Conservation (phyloP, 2,329 filamentous ascomycete genomes). For the Nemania sp. region DNA sequence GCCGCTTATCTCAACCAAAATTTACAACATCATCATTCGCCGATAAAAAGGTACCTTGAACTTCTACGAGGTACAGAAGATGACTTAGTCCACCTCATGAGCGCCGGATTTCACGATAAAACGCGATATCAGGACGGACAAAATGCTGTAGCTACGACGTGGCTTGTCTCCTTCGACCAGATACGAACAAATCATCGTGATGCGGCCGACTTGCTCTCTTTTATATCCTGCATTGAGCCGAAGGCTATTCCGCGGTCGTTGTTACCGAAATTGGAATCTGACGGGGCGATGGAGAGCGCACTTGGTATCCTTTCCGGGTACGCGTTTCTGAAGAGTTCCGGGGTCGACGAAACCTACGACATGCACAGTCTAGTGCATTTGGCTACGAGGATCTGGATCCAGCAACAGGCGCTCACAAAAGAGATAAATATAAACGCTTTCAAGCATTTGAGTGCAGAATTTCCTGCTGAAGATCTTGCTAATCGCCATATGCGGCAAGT, state of each 20-base stretch:
- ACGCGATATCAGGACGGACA: conserved; percentile 37
- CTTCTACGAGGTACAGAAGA: conserved; percentile 38
- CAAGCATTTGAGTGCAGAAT: conserved; percentile 31
- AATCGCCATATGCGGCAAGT: too few relatives aligned
- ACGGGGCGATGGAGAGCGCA: background rate
- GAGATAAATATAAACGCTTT: background rate
- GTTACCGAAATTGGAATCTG: conserved; percentile 27
- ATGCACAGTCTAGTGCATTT: conserved; percentile 15
- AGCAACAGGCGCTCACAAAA: background rate
- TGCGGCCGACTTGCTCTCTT: conserved; percentile 42
- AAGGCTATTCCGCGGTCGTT: conserved; percentile 43
- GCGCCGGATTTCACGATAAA: conserved; percentile 40
- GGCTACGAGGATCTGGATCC: conserved; percentile 7
- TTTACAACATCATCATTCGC: too few relatives aligned
- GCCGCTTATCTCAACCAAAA: conserved; percentile 42
- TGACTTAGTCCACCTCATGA: conserved; percentile 39
- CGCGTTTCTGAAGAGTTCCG: conserved; percentile 2
- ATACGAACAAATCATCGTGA: conserved; percentile 24
- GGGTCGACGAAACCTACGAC: conserved; percentile 1
- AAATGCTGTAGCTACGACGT: conserved; percentile 43
- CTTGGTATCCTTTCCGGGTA: conserved; percentile 8
- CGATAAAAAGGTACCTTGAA: conserved; percentile 39
- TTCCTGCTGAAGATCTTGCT: conserved; percentile 28
- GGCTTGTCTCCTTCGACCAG: conserved; percentile 41
- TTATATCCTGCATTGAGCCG: conserved; percentile 44